phyloP scores from a whole-genome alignment of 2,329 filamentous ascomycete species.

The Fusarium sp. region DNA sequence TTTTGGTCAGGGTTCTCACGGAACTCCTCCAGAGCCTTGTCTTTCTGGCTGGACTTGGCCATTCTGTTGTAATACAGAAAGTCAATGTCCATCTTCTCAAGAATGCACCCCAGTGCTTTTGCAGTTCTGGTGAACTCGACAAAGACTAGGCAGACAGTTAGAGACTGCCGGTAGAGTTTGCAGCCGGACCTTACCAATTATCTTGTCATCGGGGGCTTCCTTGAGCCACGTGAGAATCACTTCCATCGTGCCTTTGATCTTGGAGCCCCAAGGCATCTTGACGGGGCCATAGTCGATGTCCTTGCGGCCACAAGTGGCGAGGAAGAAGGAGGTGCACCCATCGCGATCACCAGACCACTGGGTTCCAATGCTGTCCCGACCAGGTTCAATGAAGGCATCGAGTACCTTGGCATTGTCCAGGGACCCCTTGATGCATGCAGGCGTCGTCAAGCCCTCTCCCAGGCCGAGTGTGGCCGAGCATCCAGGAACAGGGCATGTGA shows the following conservation, averaged over 20 bases:
- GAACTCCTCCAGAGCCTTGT: conserved; percentile 42
- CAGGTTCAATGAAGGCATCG: conserved; percentile 28
- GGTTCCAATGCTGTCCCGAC: conserved; percentile 39
- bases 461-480: conserved; percentile 5
- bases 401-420: too few relatives aligned
- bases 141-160: conserved; percentile 48
- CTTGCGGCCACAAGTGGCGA: conserved; percentile 13
- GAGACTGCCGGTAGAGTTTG: not conserved
- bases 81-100: conserved; percentile 42
- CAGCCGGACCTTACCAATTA: conserved; percentile 50
- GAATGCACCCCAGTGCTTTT: conserved; percentile 52
- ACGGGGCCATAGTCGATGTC: not conserved
- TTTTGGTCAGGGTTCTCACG: conserved; percentile 16
- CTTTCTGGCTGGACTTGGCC: conserved; percentile 28
- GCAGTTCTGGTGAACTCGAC: conserved; percentile 49
- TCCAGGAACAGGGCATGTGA: not conserved
- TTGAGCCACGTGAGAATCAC: conserved; percentile 49
- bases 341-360: conserved; percentile 10
- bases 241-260: conserved; percentile 48
- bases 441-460: conserved; percentile 7
- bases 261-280: conserved; percentile 45
- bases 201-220: conserved; percentile 52
- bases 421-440: too few relatives aligned
- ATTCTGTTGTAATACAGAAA: conserved; percentile 56
- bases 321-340: conserved; percentile 38